These are phyloP conservation scores for Lactarius akahatsu DNA, from an alignment of 768 basidiomycete genomes.

Conservation along the genomic window DNA sequence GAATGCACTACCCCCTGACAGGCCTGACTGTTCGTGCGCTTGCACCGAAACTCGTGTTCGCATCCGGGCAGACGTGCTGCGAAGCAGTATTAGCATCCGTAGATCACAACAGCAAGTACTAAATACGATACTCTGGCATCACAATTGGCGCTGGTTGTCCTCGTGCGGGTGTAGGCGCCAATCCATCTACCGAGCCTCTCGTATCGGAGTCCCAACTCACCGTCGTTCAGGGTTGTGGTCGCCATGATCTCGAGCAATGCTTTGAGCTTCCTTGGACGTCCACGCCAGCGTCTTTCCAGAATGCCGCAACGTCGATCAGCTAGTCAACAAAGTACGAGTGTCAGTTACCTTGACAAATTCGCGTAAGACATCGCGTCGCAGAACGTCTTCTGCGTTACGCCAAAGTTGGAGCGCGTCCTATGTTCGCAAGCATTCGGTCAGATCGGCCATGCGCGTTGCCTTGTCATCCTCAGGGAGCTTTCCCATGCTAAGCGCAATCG, in stretches of 20 bases:
- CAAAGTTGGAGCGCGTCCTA: conserved; percentile 81
- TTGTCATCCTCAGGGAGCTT: conserved; percentile 61
- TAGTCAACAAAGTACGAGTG: background rate
- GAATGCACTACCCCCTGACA: too few species aligned
- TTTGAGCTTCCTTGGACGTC: conserved; percentile 45
- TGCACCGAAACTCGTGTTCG: too few species aligned
- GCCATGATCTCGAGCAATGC: conserved; percentile 40
- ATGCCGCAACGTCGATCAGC: conserved; percentile 30
- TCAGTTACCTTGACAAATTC: conserved; percentile 66
- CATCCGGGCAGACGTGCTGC: too few species aligned
- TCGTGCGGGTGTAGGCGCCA: background rate
- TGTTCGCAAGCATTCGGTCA: conserved; percentile 75
- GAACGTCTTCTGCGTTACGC: conserved; percentile 77
- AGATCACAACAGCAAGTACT: too few species aligned
- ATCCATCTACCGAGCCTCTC: background rate
- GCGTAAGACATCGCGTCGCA: conserved; percentile 56
- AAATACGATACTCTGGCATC: too few species aligned
- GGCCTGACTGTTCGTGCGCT: too few species aligned
- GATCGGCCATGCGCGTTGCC: conserved; percentile 58
- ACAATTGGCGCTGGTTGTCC: background rate
- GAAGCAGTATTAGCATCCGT: too few species aligned
- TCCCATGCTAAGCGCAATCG: conserved; percentile 51
- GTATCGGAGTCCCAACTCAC: background rate
- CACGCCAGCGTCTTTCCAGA: conserved; percentile 80
- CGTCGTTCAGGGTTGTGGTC: conserved; percentile 41